phyloP scores from a whole-genome alignment of 1,139 yeast genomes.

The Blastobotrys ciferrii region DNA sequence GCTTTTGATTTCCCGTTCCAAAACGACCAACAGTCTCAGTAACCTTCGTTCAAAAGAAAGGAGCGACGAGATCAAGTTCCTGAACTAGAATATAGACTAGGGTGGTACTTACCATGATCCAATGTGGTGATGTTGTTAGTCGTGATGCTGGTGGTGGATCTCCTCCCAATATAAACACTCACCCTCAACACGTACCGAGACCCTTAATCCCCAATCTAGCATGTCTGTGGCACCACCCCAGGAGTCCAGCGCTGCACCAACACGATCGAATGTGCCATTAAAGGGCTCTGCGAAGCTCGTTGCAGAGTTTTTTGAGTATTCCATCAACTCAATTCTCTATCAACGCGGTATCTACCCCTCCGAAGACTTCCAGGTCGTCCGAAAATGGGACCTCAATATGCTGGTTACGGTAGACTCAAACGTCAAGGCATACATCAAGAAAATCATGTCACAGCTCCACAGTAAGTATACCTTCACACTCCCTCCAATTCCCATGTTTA shows the following conservation, averaged over 20 bases:
- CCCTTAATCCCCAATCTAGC: not conserved
- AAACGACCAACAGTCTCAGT: too few relatives aligned
- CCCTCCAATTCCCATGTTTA: too few relatives aligned
- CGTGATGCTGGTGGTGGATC: not conserved
- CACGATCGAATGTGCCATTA: constrained; percentile 25
- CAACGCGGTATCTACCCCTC: constrained; percentile 91
- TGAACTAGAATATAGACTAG: too few relatives aligned
- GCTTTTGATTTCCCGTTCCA: too few relatives aligned
- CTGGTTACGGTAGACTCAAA: constrained; percentile 75
- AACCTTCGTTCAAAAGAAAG: too few relatives aligned
- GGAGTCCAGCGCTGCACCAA: constrained; percentile 21
- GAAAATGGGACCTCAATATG: constrained; percentile 77
- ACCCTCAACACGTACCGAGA: not conserved
- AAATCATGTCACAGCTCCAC: constrained; percentile 72
- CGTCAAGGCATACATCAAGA: constrained; percentile 64
- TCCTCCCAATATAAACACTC: constrained; percentile 1
- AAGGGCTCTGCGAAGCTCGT: constrained; percentile 72
- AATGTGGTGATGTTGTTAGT: too few relatives aligned
- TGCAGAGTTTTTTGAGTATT: constrained; percentile 79
- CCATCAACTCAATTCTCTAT: constrained; percentile 75
- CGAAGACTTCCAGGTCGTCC: constrained; percentile 77
- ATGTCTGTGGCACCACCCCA: constrained; percentile 22
- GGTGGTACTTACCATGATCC: not conserved
- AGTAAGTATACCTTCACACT: constrained; percentile 31
- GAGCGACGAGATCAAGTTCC: too few relatives aligned